Conservation (phyloP, 2,329 filamentous ascomycete genomes). For the Pseudocercospora cruenta region DNA sequence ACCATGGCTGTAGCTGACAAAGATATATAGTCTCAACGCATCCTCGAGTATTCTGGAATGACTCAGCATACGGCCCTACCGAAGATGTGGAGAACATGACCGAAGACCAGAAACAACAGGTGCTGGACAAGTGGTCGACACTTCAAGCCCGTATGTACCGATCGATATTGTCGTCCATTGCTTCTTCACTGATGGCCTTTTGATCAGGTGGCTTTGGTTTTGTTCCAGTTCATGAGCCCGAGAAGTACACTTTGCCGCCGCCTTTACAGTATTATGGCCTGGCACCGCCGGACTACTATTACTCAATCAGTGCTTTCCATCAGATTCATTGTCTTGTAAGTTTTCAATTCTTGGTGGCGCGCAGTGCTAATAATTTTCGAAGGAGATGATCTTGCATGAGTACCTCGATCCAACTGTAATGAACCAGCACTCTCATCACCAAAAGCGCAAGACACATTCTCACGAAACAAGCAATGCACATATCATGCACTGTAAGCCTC, state of each 20-base stretch:
- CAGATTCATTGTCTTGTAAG: neutral
- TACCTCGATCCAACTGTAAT: neutral
- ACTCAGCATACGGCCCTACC: neutral
- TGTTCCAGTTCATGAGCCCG: neutral
- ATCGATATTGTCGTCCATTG: neutral
- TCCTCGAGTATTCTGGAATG: neutral
- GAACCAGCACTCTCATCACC: neutral
- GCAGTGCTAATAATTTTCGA: neutral
- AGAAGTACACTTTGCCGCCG: neutral
- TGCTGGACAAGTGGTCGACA: neutral
- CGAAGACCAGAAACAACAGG: neutral
- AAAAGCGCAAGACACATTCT: neutral
- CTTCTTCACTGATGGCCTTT: neutral
- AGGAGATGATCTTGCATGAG: neutral
- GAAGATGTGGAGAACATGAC: neutral
- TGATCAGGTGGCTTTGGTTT: neutral
- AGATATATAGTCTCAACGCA: neutral
- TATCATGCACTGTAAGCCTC: neutral
- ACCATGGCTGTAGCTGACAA: neutral
- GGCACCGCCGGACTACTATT: neutral
- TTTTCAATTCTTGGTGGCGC: too few relatives aligned
- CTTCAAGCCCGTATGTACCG: neutral
- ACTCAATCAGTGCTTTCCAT: neutral
- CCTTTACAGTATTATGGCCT: neutral
- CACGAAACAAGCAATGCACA: neutral